These are phyloP conservation scores for Yamadazyma sp. DNA, from an alignment of 805 yeast genomes.

Conservation along the genomic window DNA sequence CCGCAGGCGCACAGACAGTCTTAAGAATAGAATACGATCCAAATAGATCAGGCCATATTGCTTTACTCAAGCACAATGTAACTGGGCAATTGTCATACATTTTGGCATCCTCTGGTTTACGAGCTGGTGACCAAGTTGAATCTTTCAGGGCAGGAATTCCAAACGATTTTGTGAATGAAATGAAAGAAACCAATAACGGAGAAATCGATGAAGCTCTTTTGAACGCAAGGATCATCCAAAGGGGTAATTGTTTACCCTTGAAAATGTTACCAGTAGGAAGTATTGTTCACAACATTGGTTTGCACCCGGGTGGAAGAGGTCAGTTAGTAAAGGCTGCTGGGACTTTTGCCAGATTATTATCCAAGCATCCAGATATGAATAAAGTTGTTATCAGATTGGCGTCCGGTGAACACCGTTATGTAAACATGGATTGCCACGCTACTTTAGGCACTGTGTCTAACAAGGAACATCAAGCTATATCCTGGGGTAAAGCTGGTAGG, in stretches of 20 bases:
- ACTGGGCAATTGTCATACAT: constrained; percentile 73
- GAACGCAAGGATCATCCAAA: constrained; percentile 80
- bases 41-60: constrained; percentile 89
- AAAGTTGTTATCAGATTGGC: constrained; percentile 79
- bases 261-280: constrained; percentile 94
- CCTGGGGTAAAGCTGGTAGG: constrained; percentile 97
- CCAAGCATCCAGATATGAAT: constrained; percentile 68
- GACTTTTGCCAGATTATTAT: constrained; percentile 82
- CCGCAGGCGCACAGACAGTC: constrained; percentile 74
- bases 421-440: constrained; percentile 83
- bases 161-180: constrained; percentile 63
- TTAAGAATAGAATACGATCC: constrained; percentile 94
- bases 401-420: constrained; percentile 92
- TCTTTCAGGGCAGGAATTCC: constrained; percentile 90
- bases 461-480: constrained; percentile 83
- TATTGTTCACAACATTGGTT: constrained; percentile 83
- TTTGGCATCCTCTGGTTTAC: constrained; percentile 86
- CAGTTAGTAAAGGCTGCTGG: constrained; percentile 94
- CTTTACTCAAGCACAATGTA: constrained; percentile 65
- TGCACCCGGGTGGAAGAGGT: constrained; percentile 69
- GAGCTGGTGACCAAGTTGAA: constrained; percentile 90
- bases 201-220: constrained; percentile 88
- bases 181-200: constrained; percentile 67
- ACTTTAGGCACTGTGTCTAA: constrained; percentile 92
- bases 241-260: constrained; percentile 93